Base-by-base conservation (phyloP, 2,329 filamentous ascomycete genomes). In the Monilinia aucupariae region DNA sequence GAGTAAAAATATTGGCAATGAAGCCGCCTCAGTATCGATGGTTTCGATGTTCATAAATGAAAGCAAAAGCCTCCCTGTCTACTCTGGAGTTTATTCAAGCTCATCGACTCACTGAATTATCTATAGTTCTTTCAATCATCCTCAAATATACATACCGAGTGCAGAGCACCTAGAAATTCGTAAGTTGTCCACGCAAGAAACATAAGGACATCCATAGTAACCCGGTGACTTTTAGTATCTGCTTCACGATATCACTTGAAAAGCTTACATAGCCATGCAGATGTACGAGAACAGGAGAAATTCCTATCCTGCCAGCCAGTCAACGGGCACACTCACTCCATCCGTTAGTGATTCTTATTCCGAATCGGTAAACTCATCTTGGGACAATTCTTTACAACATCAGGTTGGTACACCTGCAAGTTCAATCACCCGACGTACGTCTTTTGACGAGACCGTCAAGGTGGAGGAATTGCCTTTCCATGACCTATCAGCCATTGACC, bases 41-140 rank as follows among this genome's bases (percentile, higher is more conserved):
- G 47, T 41, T 7, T 51, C 51, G 32, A 34, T 17, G 30, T 56
- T 65, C 64, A 69, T 69, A 70, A 63, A 71, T 67, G 65, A 55
- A 43, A 61, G 64, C 56, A 65, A 39, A 22, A 43, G 51, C 59
- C 67, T 66, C 65, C 65, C 64, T 64, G 55, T 54, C 32, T 43
- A 60, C 60, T 37, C 45, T 45, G 41, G 58, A 37, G 62, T 61
- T 58, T 48, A n/a, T 58, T 39, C 27, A 58, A 58, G 66, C 43
- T 43, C 52, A 63, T 63, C 37, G 12, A 39, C 60, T 64, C 45
- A 62, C 61, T 53, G 52, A 37, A 25, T 30, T 30, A 22, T 34
- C 37, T 25, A 50, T n/a, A 59, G 15, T 27, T 12, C 49, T n/a
- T 43, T 45, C 9, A 37, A 27, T 15, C 20, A 22, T 52, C 10